These are phyloP conservation scores for Santalum album DNA, from an alignment of 164 flowering plant species.

Conservation along the genomic window DNA sequence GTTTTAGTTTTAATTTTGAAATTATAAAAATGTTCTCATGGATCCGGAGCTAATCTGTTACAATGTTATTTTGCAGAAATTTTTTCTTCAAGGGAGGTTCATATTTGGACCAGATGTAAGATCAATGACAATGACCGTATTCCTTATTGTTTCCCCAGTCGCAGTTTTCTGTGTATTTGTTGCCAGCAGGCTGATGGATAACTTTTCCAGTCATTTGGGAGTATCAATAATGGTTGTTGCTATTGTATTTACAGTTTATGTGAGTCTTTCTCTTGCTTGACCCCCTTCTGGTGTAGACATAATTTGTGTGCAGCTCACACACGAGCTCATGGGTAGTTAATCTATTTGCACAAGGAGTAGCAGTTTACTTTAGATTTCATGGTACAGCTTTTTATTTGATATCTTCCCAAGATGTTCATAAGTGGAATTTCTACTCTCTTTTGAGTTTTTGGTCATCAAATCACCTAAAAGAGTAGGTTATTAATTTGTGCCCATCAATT, in stretches of 20 bases:
- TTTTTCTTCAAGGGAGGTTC: conserved; percentile 28
- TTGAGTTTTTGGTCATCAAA: too few relatives aligned
- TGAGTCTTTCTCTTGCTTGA: conserved; percentile 14
- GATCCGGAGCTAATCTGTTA: not conserved
- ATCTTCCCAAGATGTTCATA: too few relatives aligned
- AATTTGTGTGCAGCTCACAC: too few relatives aligned
- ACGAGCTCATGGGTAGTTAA: too few relatives aligned
- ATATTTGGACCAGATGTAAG: conserved; percentile 44
- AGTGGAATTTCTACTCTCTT: too few relatives aligned
- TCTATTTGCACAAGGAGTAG: too few relatives aligned
- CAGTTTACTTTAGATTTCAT: too few relatives aligned
- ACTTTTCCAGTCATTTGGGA: conserved; percentile 26
- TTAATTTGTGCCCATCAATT: too few relatives aligned
- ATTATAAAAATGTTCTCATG: too few relatives aligned
- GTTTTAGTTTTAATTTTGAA: too few relatives aligned
- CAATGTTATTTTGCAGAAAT: conserved; percentile 21
- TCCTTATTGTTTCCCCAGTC: conserved; percentile 27
- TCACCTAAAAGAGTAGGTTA: too few relatives aligned
- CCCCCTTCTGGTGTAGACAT: not conserved
- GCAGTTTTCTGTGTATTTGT: conserved; percentile 32
- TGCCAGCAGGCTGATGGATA: conserved; percentile 31
- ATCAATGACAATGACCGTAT: conserved; percentile 22
- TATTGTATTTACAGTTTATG: conserved; percentile 20
- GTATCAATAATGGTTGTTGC: conserved; percentile 20
- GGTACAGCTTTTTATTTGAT: too few relatives aligned